A percentile compares a stretch with the other conserved stretches of the same genome.
Conservation (phyloP, 257 asterid genomes). For the Petunia secreta region DNA sequence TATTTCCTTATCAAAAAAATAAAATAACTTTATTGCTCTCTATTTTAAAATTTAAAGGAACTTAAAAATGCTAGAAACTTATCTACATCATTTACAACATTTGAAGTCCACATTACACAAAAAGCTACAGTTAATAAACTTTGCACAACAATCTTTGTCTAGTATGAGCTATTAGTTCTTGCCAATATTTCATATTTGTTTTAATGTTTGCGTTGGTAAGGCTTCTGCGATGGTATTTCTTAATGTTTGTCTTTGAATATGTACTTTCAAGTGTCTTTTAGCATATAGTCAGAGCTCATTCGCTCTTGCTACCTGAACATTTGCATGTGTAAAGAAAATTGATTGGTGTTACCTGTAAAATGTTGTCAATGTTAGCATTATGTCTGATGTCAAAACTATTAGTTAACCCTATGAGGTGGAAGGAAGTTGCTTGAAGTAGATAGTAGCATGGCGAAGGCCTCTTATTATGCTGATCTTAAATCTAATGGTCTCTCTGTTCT, state of each 20-base stretch:
- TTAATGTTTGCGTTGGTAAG: not conserved
- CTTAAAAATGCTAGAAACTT: not conserved
- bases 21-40: too few relatives aligned
- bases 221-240: not conserved
- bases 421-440: not conserved
- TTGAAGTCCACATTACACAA: not conserved
- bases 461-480: not conserved
- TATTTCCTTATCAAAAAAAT: too few relatives aligned
- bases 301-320: not conserved
- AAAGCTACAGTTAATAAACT: not conserved
- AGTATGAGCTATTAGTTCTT: not conserved
- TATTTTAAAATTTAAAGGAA: not conserved
- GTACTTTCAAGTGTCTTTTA: too few relatives aligned
- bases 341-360: not conserved
- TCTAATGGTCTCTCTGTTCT: too few relatives aligned
- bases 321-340: not conserved
- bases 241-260: too few relatives aligned
- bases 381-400: not conserved
- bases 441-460: not conserved
- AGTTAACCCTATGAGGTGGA: not conserved
- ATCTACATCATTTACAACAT: not conserved
- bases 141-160: not conserved
- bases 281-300: too few relatives aligned
- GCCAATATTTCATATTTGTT: not conserved
- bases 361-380: not conserved